Evolutionary conservation across 2,329 filamentous ascomycete genomes (phyloP).

Genomic region (Coccinonectria pachysandricola): DNA sequence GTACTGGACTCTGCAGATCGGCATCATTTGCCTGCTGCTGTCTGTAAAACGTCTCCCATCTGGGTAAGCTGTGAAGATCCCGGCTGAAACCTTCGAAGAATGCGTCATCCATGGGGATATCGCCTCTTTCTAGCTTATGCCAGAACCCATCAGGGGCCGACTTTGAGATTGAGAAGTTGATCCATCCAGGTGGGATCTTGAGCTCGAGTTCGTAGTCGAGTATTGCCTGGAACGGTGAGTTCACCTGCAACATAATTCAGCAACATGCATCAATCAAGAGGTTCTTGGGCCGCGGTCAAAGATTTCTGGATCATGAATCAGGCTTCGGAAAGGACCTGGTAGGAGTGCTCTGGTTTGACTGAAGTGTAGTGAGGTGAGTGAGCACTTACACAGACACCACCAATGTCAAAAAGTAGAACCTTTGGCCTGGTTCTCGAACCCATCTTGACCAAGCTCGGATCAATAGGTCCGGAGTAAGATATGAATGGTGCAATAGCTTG

Average conservation of each 20-base stretch:
- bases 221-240: conserved; percentile 87
- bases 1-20: conserved; percentile 31
- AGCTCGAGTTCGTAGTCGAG: conserved; percentile 74
- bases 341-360: no score
- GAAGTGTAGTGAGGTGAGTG: no score
- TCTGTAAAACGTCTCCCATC: conserved; percentile 60
- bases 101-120: conserved; percentile 59
- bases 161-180: conserved; percentile 81
- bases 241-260: conserved; percentile 48
- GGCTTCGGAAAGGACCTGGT: no score
- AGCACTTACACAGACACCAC: conserved; percentile 82
- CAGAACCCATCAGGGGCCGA: conserved; percentile 71
- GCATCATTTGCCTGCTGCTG: conserved; percentile 32
- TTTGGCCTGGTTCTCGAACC: conserved; percentile 53
- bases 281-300: no score
- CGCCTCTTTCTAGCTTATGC: conserved; percentile 80
- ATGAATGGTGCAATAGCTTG: conserved; percentile 1
- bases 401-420: conserved; percentile 86
- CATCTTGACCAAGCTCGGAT: no score
- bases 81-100: conserved; percentile 70
- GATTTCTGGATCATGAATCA: no score
- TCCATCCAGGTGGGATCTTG: conserved; percentile 74
- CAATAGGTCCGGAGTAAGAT: no score
- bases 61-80: conserved; percentile 56
- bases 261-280: no score